A percentile compares a stretch with the other conserved stretches of the same genome.
phyloP scores from a whole-genome alignment of 2,329 filamentous ascomycete genomes.

The Achaetomium macrosporum region DNA sequence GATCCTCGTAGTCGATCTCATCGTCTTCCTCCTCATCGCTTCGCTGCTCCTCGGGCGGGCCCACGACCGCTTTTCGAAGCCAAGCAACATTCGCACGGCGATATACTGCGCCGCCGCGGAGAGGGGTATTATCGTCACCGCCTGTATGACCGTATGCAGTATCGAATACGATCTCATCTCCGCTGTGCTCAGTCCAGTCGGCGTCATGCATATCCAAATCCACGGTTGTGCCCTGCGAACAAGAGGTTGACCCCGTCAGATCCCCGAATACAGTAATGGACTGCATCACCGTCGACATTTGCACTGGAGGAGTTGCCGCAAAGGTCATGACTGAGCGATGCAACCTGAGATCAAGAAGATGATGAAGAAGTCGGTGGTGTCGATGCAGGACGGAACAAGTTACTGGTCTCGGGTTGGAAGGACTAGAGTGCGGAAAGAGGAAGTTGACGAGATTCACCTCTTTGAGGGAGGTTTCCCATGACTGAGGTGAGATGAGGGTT shows the following conservation, averaged over 20 bases:
- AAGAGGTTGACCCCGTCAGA: not conserved
- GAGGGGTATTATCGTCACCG: not conserved
- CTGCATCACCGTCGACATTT: not conserved
- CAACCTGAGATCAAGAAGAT: not conserved
- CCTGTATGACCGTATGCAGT: not conserved
- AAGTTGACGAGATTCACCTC: not conserved
- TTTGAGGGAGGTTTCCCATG: not conserved
- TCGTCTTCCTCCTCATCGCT: not conserved
- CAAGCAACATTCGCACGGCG: constrained; percentile 1
- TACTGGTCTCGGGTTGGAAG: not conserved
- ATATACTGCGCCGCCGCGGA: constrained; percentile 1
- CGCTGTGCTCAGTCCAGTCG: not conserved
- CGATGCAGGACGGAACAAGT: not conserved
- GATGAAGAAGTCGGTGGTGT: not conserved
- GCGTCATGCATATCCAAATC: not conserved
- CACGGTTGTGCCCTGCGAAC: not conserved
- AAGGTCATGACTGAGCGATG: not conserved
- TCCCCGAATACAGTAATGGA: constrained; percentile 1
- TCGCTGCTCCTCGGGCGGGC: not conserved
- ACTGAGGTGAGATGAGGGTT: not conserved
- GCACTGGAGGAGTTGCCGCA: not conserved
- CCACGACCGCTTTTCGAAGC: not conserved
- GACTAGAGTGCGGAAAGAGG: not conserved
- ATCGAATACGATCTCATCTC: not conserved
- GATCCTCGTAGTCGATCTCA: constrained; percentile 1